phyloP scores from a whole-genome alignment of 2,329 filamentous ascomycete species.

The Ophiostoma perfectum region DNA sequence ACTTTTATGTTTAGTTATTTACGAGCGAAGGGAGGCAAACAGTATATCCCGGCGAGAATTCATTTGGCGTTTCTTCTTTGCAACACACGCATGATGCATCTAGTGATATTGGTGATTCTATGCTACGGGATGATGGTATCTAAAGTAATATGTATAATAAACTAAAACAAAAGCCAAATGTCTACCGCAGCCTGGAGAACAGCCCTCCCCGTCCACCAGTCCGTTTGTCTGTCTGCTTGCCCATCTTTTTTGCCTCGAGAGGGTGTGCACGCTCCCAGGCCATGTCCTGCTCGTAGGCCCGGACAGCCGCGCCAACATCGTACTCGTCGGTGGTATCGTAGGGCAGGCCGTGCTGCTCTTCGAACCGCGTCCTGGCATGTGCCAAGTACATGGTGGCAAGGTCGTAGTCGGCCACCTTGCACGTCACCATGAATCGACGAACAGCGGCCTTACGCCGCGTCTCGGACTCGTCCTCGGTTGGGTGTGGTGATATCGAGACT shows the following conservation, averaged over 20 bases:
- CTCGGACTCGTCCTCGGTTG: slow-evolving; percentile 69
- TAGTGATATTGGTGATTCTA: not conserved
- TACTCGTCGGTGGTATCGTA: slow-evolving; percentile 46
- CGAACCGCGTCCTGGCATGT: slow-evolving; percentile 20
- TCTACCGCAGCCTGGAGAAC: not conserved
- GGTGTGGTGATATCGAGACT: slow-evolving; percentile 55
- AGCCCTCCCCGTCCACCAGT: not conserved
- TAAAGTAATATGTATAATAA: not conserved
- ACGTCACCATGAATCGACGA: slow-evolving; percentile 71
- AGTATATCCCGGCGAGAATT: too few species aligned
- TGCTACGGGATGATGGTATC: not conserved
- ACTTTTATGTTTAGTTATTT: not conserved
- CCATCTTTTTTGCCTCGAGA: slow-evolving; percentile 35
- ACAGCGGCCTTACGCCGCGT: slow-evolving; percentile 65
- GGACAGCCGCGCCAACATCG: slow-evolving; percentile 59
- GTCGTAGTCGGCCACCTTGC: slow-evolving; percentile 72
- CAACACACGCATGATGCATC: not conserved
- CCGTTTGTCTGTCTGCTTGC: slow-evolving; percentile 20
- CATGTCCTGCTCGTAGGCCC: slow-evolving; percentile 64
- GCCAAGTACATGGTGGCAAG: slow-evolving; percentile 70
- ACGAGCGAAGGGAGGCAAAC: not conserved
- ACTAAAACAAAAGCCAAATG: not conserved
- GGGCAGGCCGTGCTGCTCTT: too few species aligned
- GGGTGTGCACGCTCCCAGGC: slow-evolving; percentile 69
- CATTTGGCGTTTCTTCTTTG: not conserved